Evolutionary conservation across 768 basidiomycete genomes (phyloP).

Genomic region (Mycena alexandri): DNA sequence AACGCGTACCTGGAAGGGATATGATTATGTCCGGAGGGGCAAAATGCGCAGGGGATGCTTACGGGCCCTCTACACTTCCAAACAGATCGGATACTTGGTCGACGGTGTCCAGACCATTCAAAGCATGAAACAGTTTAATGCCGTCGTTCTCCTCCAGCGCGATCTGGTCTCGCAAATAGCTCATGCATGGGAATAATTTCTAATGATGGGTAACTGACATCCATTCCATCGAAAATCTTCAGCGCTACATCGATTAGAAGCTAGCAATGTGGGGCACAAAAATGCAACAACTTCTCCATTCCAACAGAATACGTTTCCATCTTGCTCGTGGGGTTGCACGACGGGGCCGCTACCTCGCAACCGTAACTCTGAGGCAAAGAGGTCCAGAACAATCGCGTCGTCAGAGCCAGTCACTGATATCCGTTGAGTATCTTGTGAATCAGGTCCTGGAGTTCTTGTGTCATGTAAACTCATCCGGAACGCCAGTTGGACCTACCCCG

Average conservation of each 20-base stretch:
- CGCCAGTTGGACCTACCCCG: constrained; percentile 61
- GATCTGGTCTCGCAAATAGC: constrained; percentile 56
- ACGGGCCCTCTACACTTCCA: constrained; percentile 85
- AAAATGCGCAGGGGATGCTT: constrained; percentile 46
- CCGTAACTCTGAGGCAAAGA: constrained; percentile 83
- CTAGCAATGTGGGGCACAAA: constrained; percentile 2
- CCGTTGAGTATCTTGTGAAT: constrained; percentile 60
- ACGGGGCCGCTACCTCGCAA: constrained; percentile 72
- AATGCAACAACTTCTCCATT: constrained; percentile 78
- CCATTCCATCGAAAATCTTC: constrained; percentile 84
- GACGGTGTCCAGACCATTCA: constrained; percentile 46
- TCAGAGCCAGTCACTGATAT: constrained; percentile 37
- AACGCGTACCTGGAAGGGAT: constrained; percentile 75
- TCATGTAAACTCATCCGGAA: constrained; percentile 16
- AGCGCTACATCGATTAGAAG: not conserved
- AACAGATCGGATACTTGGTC: constrained; percentile 66
- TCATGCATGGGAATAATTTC: not conserved
- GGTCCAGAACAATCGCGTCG: constrained; percentile 51
- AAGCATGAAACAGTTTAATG: constrained; percentile 57
- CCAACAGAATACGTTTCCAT: constrained; percentile 81
- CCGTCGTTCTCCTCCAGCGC: constrained; percentile 79
- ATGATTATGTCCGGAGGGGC: constrained; percentile 1
- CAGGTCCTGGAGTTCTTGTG: constrained; percentile 65
- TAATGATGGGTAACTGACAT: constrained; percentile 57
- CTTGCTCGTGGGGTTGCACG: constrained; percentile 75